phyloP scores from a whole-genome alignment of 106 monocot genomes.

The Xerophyta viscosa region DNA sequence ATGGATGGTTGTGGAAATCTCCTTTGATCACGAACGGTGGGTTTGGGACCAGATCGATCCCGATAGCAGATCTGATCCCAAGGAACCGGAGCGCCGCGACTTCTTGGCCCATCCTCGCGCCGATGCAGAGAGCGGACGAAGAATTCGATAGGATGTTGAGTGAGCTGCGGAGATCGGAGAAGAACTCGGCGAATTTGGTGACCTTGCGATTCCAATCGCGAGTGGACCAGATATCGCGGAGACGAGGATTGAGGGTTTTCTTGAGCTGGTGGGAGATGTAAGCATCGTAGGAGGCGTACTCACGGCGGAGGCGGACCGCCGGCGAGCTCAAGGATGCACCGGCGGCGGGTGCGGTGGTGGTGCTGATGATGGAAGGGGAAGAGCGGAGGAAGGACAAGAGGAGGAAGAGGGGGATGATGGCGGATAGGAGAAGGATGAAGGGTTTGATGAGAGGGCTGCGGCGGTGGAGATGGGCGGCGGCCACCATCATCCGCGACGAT shows the following conservation, averaged over 20 bases:
- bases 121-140: constrained; percentile 75
- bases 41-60: constrained; percentile 74
- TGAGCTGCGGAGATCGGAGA: constrained; percentile 26
- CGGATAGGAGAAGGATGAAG: constrained; percentile 31
- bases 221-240: constrained; percentile 75
- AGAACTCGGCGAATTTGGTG: constrained; percentile 62
- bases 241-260: constrained; percentile 80
- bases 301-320: constrained; percentile 56
- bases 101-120: constrained; percentile 88
- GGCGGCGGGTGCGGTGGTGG: background rate
- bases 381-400: constrained; percentile 14
- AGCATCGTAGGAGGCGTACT: constrained; percentile 53
- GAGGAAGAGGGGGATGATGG: constrained; percentile 16
- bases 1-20: constrained; percentile 86
- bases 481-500: background rate
- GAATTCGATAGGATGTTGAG: constrained; percentile 46
- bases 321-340: background rate
- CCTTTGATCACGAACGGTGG: constrained; percentile 70
- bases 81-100: constrained; percentile 57
- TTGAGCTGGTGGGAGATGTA: constrained; percentile 78
- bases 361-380: background rate
- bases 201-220: constrained; percentile 95
- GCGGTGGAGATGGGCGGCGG: background rate
- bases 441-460: constrained; percentile 20
- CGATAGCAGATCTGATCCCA: constrained; percentile 52